A percentile compares a stretch with the other conserved stretches of the same genome.
phyloP scores from a whole-genome alignment of 2,329 filamentous ascomycete species.

The Emergomyces africanus region DNA sequence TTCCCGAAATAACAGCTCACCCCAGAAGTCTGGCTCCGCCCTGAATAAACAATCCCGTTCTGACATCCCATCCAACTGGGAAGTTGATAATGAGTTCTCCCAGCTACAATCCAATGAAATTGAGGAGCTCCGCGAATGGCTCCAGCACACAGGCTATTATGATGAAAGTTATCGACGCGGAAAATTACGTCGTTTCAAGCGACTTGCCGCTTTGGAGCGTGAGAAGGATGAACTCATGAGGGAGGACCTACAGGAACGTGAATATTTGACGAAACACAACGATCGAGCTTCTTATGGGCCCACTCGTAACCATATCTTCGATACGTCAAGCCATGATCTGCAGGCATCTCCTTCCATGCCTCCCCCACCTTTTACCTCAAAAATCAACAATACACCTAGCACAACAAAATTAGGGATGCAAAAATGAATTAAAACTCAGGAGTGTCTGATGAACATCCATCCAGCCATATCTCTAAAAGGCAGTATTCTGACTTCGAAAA shows the following conservation, averaged over 20 bases:
- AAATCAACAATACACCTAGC: not conserved
- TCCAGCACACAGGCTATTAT: slow-evolving; percentile 23
- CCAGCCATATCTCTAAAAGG: slow-evolving; percentile 1
- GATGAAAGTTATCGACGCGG: slow-evolving; percentile 21
- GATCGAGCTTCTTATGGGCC: not conserved
- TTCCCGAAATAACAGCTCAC: not conserved
- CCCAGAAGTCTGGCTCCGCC: not conserved
- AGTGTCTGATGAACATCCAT: not conserved
- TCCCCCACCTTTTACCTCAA: not conserved
- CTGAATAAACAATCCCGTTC: not conserved
- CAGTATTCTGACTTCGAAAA: not conserved
- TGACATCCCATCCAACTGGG: not conserved
- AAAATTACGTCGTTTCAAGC: slow-evolving; percentile 9
- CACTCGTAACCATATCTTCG: not conserved
- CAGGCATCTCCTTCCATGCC: slow-evolving; percentile 1
- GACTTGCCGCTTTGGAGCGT: slow-evolving; percentile 20
- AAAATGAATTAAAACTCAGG: not conserved
- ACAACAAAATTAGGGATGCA: not conserved
- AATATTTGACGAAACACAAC: slow-evolving; percentile 2
- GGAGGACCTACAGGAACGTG: slow-evolving; percentile 10
- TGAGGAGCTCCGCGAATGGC: slow-evolving; percentile 23
- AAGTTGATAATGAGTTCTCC: slow-evolving; percentile 9
- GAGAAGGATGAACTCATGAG: slow-evolving; percentile 14
- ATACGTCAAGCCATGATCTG: not conserved
- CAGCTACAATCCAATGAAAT: slow-evolving; percentile 5